Evolutionary conservation across 2,329 filamentous ascomycete genomes (phyloP).

Genomic region (Leptographium flavum): DNA sequence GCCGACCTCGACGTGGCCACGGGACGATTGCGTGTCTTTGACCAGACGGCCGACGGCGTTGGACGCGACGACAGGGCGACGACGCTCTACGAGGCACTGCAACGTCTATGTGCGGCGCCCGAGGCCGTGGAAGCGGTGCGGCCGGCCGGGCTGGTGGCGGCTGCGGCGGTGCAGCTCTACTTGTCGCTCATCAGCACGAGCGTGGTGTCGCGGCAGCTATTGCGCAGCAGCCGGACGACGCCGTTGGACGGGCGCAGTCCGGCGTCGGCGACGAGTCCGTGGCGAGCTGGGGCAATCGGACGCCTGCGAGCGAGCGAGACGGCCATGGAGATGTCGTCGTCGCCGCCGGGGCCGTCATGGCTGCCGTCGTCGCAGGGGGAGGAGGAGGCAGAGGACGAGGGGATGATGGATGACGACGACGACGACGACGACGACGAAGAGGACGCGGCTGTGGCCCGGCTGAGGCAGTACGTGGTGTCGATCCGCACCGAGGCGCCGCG

Average conservation of each 20-base stretch:
- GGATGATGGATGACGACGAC: no score
- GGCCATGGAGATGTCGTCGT: slow-evolving; percentile 3
- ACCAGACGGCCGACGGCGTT: background rate
- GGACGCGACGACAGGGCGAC: background rate
- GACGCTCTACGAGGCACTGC: slow-evolving; percentile 7
- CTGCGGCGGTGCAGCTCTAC: slow-evolving; percentile 8
- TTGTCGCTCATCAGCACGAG: slow-evolving; percentile 11
- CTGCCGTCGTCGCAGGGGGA: slow-evolving; percentile 6
- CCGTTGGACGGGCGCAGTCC: background rate
- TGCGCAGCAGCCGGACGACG: background rate
- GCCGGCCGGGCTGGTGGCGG: slow-evolving; percentile 6
- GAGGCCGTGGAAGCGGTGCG: background rate
- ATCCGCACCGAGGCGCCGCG: slow-evolving; percentile 16
- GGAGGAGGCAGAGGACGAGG: background rate
- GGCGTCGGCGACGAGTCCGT: background rate
- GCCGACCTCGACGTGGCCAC: background rate
- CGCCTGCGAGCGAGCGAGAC: background rate
- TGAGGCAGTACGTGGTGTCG: slow-evolving; percentile 20
- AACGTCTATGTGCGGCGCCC: slow-evolving; percentile 4
- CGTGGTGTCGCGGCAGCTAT: slow-evolving; percentile 4
- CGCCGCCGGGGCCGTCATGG: slow-evolving; percentile 2
- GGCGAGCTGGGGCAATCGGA: no score
- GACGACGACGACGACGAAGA: slow-evolving; percentile 8
- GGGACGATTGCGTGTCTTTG: slow-evolving; percentile 1
- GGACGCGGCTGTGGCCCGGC: slow-evolving; percentile 18